Evolutionary conservation across 2,329 filamentous ascomycete genomes (phyloP).

Genomic region (Pseudogymnoascus sp.): DNA sequence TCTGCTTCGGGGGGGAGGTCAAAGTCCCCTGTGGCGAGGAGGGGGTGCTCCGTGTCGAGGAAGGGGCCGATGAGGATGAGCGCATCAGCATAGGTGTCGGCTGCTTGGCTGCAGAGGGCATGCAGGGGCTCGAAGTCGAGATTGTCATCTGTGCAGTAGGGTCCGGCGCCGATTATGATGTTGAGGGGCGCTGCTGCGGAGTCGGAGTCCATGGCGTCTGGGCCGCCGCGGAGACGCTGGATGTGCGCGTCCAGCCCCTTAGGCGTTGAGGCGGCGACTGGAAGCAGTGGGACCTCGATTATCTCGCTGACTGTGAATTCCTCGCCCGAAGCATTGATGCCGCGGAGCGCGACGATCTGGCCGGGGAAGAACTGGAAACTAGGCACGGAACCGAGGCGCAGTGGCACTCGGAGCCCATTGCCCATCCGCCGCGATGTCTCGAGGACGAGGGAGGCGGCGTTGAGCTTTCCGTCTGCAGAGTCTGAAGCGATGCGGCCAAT

Average conservation of each 20-base stretch:
- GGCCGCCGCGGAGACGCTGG: constrained; percentile 57
- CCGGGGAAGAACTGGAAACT: constrained; percentile 86
- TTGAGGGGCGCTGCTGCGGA: constrained; percentile 59
- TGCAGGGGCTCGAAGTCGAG: constrained; percentile 83
- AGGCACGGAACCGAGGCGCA: constrained; percentile 64
- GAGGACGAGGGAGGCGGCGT: constrained; percentile 74
- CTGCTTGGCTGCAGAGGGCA: constrained; percentile 70
- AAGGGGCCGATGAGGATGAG: constrained; percentile 81
- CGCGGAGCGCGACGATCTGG: constrained; percentile 80
- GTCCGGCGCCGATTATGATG: constrained; percentile 72
- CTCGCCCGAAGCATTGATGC: constrained; percentile 78
- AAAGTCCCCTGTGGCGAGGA: constrained; percentile 74
- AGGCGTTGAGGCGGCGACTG: constrained; percentile 63
- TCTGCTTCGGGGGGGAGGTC: constrained; percentile 61
- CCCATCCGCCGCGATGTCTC: constrained; percentile 82
- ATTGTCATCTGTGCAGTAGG: constrained; percentile 88
- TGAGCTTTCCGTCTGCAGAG: constrained; percentile 76
- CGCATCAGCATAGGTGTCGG: constrained; percentile 65
- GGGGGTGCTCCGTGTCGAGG: constrained; percentile 82
- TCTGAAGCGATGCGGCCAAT: constrained; percentile 90
- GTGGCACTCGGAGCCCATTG: constrained; percentile 69
- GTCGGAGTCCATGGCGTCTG: constrained; percentile 55
- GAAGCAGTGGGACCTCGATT: constrained; percentile 65
- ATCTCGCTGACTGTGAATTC: constrained; percentile 76
- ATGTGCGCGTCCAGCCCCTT: constrained; percentile 60